These are phyloP conservation scores for Heterobasidion parviporum DNA, from an alignment of 1,284 basidiomycete genomes.

Conservation along the genomic window DNA sequence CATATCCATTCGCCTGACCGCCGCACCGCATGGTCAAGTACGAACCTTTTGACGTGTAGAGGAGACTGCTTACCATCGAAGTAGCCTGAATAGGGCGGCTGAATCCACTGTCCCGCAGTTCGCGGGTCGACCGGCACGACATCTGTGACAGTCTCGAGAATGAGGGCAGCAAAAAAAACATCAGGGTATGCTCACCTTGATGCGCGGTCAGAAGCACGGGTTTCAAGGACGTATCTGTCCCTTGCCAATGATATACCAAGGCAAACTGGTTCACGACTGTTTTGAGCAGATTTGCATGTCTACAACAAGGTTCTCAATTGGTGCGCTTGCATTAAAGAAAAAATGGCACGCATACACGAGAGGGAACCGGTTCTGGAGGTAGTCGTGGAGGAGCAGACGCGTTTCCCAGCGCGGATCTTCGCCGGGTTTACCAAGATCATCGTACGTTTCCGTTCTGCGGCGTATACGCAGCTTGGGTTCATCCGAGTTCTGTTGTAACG, in stretches of 20 bases:
- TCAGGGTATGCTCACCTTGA: conserved; percentile 35
- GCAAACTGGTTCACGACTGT: conserved; percentile 59
- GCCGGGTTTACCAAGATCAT: conserved; percentile 12
- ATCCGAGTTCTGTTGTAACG: no score
- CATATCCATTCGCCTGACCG: conserved; percentile 41
- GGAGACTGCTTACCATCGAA: conserved; percentile 21
- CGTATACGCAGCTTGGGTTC: no score
- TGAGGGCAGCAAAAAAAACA: neutral
- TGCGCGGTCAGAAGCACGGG: conserved; percentile 64
- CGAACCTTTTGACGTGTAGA: neutral
- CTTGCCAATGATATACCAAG: conserved; percentile 59
- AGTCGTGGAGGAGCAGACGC: conserved; percentile 15
- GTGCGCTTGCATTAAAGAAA: neutral
- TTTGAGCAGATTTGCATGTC: conserved; percentile 41
- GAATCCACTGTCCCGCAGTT: conserved; percentile 42
- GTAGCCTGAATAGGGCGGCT: conserved; percentile 27
- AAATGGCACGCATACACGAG: conserved; percentile 8
- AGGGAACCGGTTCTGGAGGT: conserved; percentile 14
- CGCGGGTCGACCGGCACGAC: conserved; percentile 50
- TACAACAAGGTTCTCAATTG: conserved; percentile 14
- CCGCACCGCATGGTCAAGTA: neutral
- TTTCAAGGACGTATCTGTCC: conserved; percentile 46
- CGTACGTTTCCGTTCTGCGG: conserved; percentile 6
- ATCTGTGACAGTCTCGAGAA: conserved; percentile 21
- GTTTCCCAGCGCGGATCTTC: conserved; percentile 17